Evolutionary conservation across 805 yeast species (phyloP).

Genomic region (Candida caryicola): DNA sequence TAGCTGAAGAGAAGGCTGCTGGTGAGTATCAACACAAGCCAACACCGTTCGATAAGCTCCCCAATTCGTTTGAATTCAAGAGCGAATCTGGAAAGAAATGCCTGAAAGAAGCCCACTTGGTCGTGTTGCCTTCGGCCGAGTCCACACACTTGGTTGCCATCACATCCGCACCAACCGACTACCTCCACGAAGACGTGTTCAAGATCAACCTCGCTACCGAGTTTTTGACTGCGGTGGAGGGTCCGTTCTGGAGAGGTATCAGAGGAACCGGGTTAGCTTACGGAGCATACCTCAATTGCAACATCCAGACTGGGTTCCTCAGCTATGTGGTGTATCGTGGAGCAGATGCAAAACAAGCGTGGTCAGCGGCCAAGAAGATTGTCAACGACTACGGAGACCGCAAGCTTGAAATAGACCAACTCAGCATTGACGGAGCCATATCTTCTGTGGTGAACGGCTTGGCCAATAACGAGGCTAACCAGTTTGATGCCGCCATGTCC

Average conservation of each 20-base stretch:
- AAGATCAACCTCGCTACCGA: slow-evolving; percentile 72
- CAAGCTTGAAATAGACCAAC: slow-evolving; percentile 48
- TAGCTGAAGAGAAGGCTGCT: slow-evolving; percentile 6
- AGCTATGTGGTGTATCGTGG: slow-evolving; percentile 74
- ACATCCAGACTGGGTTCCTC: slow-evolving; percentile 65
- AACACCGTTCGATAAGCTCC: slow-evolving; percentile 34
- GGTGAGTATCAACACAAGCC: slow-evolving; percentile 6
- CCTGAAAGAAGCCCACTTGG: slow-evolving; percentile 53
- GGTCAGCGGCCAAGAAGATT: slow-evolving; percentile 60
- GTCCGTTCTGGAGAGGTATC: slow-evolving; percentile 95
- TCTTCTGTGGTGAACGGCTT: slow-evolving; percentile 70
- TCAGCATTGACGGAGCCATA: slow-evolving; percentile 67
- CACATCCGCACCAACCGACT: slow-evolving; percentile 55
- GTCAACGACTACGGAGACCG: slow-evolving; percentile 62
- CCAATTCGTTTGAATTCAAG: slow-evolving; percentile 51
- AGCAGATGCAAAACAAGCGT: slow-evolving; percentile 70
- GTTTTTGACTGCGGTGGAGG: slow-evolving; percentile 82
- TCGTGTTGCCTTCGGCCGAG: slow-evolving; percentile 81
- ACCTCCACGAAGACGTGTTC: slow-evolving; percentile 53
- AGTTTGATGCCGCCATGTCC: slow-evolving; percentile 59
- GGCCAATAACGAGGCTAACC: slow-evolving; percentile 67
- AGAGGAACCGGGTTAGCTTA: slow-evolving; percentile 94
- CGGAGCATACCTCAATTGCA: slow-evolving; percentile 66
- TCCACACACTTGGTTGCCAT: slow-evolving; percentile 65
- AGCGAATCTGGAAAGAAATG: slow-evolving; percentile 57